Conservation (phyloP, 2,329 filamentous ascomycete genomes). For the Talaromyces piceae region DNA sequence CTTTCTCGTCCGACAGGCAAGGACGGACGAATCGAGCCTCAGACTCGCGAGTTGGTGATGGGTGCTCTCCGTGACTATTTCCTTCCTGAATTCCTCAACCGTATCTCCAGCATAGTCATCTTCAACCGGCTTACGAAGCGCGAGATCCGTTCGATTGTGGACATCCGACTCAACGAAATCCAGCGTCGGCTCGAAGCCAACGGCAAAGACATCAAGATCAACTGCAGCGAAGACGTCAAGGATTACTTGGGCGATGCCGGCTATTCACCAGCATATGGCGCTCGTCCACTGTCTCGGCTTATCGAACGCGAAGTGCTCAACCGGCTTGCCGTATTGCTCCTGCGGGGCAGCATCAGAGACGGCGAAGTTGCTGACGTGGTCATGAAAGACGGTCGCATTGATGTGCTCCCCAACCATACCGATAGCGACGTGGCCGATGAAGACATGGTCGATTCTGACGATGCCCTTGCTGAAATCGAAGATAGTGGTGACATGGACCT, state of each 20-base stretch:
- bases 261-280: constrained; percentile 93
- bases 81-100: constrained; percentile 96
- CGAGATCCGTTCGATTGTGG: constrained; percentile 94
- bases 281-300: constrained; percentile 75
- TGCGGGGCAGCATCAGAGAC: constrained; percentile 76
- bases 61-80: constrained; percentile 89
- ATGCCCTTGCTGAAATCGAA: constrained; percentile 65
- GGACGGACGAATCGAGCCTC: constrained; percentile 77
- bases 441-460: constrained; percentile 68
- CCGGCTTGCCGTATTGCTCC: constrained; percentile 79
- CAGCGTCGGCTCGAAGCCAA: constrained; percentile 86
- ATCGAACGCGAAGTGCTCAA: constrained; percentile 98
- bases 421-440: constrained; percentile 54
- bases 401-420: constrained; percentile 77
- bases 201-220: constrained; percentile 74
- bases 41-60: constrained; percentile 85
- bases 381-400: constrained; percentile 69
- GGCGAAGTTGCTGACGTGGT: constrained; percentile 76
- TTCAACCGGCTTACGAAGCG: constrained; percentile 89
- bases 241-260: constrained; percentile 87
- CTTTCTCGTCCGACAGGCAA: constrained; percentile 70
- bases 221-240: constrained; percentile 76
- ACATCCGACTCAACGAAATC: constrained; percentile 78
- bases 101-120: constrained; percentile 92
- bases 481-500: constrained; percentile 55